Percentiles rank a stretch among this genome's conserved stretches.
Conservation (phyloP, 805 yeast genomes). For the Metschnikowia chrysomelidarum region DNA sequence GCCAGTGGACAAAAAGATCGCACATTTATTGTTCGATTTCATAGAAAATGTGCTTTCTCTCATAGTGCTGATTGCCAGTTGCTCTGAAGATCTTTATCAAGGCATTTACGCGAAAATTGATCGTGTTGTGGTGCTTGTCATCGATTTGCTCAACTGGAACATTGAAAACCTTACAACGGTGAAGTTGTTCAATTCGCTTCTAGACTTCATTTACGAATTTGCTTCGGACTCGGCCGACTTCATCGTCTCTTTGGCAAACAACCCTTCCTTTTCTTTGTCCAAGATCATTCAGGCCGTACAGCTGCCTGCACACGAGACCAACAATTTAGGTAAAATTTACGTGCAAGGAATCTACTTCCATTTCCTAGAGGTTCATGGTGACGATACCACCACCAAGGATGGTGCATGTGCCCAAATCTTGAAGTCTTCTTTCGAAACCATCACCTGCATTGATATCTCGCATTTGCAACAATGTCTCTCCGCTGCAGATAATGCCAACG, state of each 20-base stretch:
- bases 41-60: slow-evolving; percentile 73
- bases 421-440: slow-evolving; percentile 21
- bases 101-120: slow-evolving; percentile 46
- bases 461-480: slow-evolving; percentile 8
- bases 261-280: slow-evolving; percentile 18
- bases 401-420: slow-evolving; percentile 23
- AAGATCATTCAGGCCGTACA: slow-evolving; percentile 19
- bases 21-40: slow-evolving; percentile 56
- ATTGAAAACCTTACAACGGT: slow-evolving; percentile 33
- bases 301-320: slow-evolving; percentile 18
- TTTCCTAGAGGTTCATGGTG: slow-evolving; percentile 31
- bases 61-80: slow-evolving; percentile 61
- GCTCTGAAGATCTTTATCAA: slow-evolving; percentile 50
- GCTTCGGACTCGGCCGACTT: slow-evolving; percentile 58
- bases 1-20: slow-evolving; percentile 20
- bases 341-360: slow-evolving; percentile 45
- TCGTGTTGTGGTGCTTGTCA: slow-evolving; percentile 37
- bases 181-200: slow-evolving; percentile 48
- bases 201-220: slow-evolving; percentile 60
- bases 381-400: slow-evolving; percentile 17
- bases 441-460: slow-evolving; percentile 29
- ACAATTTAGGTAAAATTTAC: slow-evolving; percentile 33
- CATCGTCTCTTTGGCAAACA: slow-evolving; percentile 30
- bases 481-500: slow-evolving; percentile 35
- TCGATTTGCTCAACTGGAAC: slow-evolving; percentile 36